Base-by-base conservation (phyloP, 257 asterid genomes). In the Nicotiana tabacum region DNA sequence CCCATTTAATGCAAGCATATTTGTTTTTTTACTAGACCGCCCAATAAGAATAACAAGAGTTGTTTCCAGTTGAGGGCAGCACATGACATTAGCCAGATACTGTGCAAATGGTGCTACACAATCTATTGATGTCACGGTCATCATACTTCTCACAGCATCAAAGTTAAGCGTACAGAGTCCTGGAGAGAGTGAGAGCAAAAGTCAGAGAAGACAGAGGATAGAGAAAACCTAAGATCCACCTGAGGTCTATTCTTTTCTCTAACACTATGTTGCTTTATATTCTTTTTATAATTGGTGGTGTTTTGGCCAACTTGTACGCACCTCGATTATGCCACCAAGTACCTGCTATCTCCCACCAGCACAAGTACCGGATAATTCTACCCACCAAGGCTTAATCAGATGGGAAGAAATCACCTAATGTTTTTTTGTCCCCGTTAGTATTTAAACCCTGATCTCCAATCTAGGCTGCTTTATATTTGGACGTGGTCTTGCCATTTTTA, bases 11-110 rank as follows among this genome's bases (percentile, higher is more conserved):
- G 97, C 92, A 82, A 96, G 98, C 29, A 85, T 80, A 83, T 88
- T 86, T 60, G 96, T 90, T 21, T 84, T 53, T 85, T 90, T 94
- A 86, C 99, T 94, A 55, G 93, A 90, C 82, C 88, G 97, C 15
- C 99, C 98, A 30, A 94, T 84, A 82, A 96, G 97, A 88, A 94
- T 88, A 72, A 88, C 89, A 83, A 96, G 85, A 2, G 97, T 93
- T 68, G 98, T 93, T 89, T 96, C 99, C 82, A 93, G 90, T 86
- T 96, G 99, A 0, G 99, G 99, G 84, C 99, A 96, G 87, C 99
- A 96, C 67, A 94, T 94, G 16, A 95, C 98, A 61, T 94, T 94
- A 21, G 98, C 99, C 72, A 96, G 90, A 84, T 86, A 86, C 35
- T 98, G 98, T 18, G 99, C 99, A 79, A 96, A 96, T 60, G 91